phyloP scores from a whole-genome alignment of 176 grass and related monocot genomes.

The Rhynchospora pubera region DNA sequence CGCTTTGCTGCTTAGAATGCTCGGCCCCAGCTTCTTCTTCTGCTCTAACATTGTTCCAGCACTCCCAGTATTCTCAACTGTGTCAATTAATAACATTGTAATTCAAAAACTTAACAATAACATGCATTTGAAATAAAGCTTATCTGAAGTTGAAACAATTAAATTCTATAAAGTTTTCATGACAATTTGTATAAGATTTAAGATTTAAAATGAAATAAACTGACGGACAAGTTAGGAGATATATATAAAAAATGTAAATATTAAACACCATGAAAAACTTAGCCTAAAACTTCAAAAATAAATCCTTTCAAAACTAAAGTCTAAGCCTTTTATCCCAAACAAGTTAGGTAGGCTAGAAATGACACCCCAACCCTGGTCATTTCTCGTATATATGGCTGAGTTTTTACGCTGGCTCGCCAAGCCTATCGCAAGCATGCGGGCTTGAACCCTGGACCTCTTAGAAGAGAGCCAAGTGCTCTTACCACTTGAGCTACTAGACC shows the following conservation, averaged over 20 bases:
- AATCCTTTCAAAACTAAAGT: no score
- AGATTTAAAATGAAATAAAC: neutral
- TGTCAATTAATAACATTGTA: neutral
- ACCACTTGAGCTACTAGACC: no score
- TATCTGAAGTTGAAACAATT: neutral
- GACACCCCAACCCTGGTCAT: no score
- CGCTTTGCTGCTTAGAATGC: constrained; percentile 65
- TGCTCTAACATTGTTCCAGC: constrained; percentile 41
- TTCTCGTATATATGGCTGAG: no score
- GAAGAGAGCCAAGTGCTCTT: no score
- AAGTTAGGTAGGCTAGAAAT: no score
- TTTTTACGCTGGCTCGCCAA: no score
- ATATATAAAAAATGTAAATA: neutral
- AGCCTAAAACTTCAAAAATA: neutral
- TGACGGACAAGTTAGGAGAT: neutral
- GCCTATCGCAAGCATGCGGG: no score
- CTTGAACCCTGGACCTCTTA: no score
- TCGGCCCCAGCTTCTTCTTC: constrained; percentile 78
- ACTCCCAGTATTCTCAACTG: constrained; percentile 20
- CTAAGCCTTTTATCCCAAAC: no score
- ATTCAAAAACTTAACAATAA: neutral
- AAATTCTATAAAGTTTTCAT: neutral
- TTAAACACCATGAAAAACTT: neutral
- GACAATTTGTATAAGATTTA: neutral
- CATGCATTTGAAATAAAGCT: neutral